Percentiles rank a stretch among this genome's conserved stretches.
phyloP scores from a whole-genome alignment of 352 stramenopile genomes.

The Lagenidium sp. region DNA sequence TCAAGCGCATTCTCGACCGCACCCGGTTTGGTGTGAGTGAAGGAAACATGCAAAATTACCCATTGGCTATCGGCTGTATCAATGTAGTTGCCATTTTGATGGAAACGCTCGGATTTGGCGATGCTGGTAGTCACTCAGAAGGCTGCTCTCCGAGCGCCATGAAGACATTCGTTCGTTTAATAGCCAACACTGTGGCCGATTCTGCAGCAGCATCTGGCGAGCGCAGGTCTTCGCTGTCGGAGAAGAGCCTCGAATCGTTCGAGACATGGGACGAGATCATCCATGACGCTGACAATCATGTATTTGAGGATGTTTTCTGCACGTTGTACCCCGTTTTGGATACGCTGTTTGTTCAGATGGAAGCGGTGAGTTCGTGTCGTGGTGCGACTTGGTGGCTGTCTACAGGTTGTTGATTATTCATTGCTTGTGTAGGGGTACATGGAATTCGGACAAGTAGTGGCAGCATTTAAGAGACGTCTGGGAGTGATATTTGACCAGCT shows the following conservation, averaged over 20 bases:
- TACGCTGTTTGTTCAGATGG: constrained; percentile 82
- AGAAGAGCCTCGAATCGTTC: constrained; percentile 24
- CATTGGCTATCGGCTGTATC: constrained; percentile 81
- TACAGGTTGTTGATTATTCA: constrained; percentile 1
- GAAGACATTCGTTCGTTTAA: constrained; percentile 70
- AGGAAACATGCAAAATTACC: constrained; percentile 87
- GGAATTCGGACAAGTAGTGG: constrained; percentile 80
- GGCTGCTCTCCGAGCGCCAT: constrained; percentile 55
- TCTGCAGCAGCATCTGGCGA: background rate
- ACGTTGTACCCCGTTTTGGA: constrained; percentile 74
- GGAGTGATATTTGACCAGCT: constrained; percentile 65
- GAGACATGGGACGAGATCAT: constrained; percentile 69
- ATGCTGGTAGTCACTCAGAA: constrained; percentile 69
- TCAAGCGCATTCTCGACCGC: constrained; percentile 59
- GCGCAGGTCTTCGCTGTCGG: background rate
- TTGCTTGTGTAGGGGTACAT: constrained; percentile 63
- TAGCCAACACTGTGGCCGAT: constrained; percentile 29
- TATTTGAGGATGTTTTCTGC: constrained; percentile 84
- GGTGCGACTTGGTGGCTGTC: background rate
- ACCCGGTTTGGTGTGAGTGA: constrained; percentile 76
- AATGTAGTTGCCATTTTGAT: constrained; percentile 69
- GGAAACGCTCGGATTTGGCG: constrained; percentile 67
- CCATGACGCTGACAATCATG: constrained; percentile 59
- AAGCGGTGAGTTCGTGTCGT: constrained; percentile 41
- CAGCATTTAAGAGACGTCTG: constrained; percentile 54